Evolutionary conservation across 176 grass and related monocot genomes (phyloP).

Genomic region (Aechmea fasciata): DNA sequence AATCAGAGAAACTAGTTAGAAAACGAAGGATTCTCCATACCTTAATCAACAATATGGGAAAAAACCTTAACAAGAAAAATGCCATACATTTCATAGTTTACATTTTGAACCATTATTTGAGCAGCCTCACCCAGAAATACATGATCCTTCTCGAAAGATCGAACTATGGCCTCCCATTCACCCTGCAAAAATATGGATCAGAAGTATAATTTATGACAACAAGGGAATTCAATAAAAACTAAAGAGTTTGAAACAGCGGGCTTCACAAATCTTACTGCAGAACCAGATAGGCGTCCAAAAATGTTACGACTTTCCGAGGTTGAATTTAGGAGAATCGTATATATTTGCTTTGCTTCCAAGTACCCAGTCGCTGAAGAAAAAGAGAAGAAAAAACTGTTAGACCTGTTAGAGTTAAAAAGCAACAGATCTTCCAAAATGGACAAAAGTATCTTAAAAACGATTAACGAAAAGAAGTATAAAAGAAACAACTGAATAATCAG

Average conservation of each 20-base stretch:
- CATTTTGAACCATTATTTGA: conserved; percentile 92
- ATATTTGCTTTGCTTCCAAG: conserved; percentile 82
- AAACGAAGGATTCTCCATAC: neutral
- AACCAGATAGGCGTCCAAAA: conserved; percentile 84
- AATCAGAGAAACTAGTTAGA: neutral
- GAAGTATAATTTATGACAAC: neutral
- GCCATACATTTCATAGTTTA: conserved; percentile 94
- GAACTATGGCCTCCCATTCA: conserved; percentile 74
- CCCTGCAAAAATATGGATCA: conserved; percentile 31
- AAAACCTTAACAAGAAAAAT: neutral
- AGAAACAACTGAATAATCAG: no score
- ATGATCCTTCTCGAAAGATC: conserved; percentile 87
- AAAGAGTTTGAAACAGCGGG: neutral
- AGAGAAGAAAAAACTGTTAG: neutral
- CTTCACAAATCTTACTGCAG: conserved; percentile 40
- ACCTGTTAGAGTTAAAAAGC: neutral
- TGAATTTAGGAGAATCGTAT: conserved; percentile 56
- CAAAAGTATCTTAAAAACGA: no score
- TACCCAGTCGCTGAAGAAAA: conserved; percentile 51
- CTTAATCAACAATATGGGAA: neutral
- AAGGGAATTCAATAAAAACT: neutral
- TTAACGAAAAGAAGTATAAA: no score
- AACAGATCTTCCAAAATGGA: neutral
- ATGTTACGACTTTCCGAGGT: conserved; percentile 78
- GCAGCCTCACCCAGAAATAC: conserved; percentile 85